phyloP scores from a whole-genome alignment of 768 basidiomycete genomes.

The Leccinum arenicola region DNA sequence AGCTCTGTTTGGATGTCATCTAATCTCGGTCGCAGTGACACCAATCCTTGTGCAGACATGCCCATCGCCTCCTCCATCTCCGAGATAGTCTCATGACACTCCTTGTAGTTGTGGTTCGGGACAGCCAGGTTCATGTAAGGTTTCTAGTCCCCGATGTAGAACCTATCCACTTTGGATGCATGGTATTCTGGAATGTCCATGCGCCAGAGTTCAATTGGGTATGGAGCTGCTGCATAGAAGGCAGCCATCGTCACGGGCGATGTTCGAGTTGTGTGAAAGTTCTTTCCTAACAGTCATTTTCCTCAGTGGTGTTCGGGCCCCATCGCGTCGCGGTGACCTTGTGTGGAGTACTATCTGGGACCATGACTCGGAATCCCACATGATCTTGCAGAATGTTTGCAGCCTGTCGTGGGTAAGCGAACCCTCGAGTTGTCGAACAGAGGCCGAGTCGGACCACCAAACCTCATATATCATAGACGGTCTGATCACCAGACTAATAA shows the following conservation, averaged over 20 bases:
- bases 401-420: conserved; percentile 3
- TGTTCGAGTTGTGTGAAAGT: conserved; percentile 12
- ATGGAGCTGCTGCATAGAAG: no score
- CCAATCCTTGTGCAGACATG: neutral
- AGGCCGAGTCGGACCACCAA: no score
- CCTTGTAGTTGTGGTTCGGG: conserved; percentile 11
- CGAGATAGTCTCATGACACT: neutral
- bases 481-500: no score
- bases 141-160: conserved; percentile 2
- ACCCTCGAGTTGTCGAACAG: neutral
- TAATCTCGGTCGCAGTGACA: neutral
- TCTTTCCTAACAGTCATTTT: conserved; percentile 3
- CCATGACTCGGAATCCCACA: neutral
- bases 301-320: neutral
- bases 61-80: conserved; percentile 7
- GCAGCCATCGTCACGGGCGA: neutral
- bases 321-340: neutral
- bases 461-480: no score
- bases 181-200: conserved; percentile 8
- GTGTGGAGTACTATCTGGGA: neutral
- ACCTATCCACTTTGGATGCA: conserved; percentile 5
- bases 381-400: conserved; percentile 5
- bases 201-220: conserved; percentile 1
- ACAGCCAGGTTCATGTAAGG: neutral
- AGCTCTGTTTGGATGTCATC: neutral